phyloP scores from a whole-genome alignment of 441 rosid species.

The Bruguiera hainesii region DNA sequence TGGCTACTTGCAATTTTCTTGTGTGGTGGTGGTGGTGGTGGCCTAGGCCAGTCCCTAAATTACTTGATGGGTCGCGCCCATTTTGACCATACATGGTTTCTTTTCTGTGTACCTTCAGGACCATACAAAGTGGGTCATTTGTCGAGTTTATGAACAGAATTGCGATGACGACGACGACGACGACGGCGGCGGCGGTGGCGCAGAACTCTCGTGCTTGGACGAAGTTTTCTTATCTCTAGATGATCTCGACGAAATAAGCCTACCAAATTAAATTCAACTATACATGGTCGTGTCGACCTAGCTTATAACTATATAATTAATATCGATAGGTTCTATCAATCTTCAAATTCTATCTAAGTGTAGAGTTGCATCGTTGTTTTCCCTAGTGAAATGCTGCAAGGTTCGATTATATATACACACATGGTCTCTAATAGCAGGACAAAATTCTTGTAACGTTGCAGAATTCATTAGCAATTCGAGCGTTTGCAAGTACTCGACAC shows the following conservation, averaged over 20 bases:
- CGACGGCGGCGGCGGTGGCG: constrained; percentile 38
- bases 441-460: neutral
- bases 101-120: constrained; percentile 40
- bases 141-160: constrained; percentile 66
- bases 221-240: constrained; percentile 89
- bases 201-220: constrained; percentile 84
- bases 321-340: neutral
- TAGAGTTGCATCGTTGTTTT: neutral
- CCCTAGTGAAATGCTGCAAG: neutral
- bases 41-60: too few species aligned
- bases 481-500: neutral
- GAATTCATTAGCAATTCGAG: neutral
- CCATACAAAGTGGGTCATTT: constrained; percentile 76
- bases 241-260: constrained; percentile 85
- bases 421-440: neutral
- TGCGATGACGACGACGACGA: constrained; percentile 36
- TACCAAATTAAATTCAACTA: constrained; percentile 28
- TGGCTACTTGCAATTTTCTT: too few species aligned
- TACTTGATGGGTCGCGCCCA: too few species aligned
- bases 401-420: neutral
- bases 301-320: neutral
- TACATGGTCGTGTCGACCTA: neutral
- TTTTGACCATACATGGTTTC: too few species aligned
- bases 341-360: neutral
- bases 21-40: too few species aligned